Evolutionary conservation across 257 asterid genomes (phyloP).

Genomic region (Jasminum sambac): DNA sequence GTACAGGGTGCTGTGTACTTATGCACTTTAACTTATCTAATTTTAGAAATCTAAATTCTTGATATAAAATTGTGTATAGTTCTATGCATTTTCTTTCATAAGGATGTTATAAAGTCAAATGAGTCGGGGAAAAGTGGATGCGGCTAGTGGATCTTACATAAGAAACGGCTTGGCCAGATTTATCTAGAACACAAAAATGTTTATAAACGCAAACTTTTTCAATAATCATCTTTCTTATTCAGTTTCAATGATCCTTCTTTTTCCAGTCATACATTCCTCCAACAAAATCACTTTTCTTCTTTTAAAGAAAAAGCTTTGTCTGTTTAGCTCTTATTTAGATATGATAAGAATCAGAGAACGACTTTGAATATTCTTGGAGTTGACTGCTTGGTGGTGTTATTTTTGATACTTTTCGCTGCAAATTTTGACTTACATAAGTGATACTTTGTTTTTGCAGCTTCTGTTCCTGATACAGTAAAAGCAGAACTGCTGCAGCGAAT

Average conservation of each 20-base stretch:
- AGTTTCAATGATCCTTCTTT: too few species aligned
- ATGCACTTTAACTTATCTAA: neutral
- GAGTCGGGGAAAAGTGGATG: too few species aligned
- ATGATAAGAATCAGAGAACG: neutral
- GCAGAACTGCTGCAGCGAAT: slow-evolving; percentile 72
- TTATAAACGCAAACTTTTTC: too few species aligned
- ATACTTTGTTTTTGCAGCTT: slow-evolving; percentile 44
- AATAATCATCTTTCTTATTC: too few species aligned
- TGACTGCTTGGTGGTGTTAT: neutral
- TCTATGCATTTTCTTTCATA: neutral
- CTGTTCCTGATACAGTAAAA: slow-evolving; percentile 70
- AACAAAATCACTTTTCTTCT: too few species aligned
- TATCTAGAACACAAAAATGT: too few species aligned
- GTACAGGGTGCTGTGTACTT: neutral
- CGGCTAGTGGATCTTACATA: too few species aligned
- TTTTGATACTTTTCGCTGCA: neutral
- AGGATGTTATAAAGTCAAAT: neutral
- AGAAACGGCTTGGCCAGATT: too few species aligned
- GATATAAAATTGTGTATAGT: neutral
- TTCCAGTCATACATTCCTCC: too few species aligned
- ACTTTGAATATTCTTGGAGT: slow-evolving; percentile 5
- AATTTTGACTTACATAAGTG: neutral
- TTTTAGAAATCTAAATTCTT: neutral
- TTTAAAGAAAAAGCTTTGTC: too few species aligned
- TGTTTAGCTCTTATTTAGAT: neutral